These are phyloP conservation scores for Metschnikowia lochheadii DNA, from an alignment of 805 yeast species.

Conservation along the genomic window DNA sequence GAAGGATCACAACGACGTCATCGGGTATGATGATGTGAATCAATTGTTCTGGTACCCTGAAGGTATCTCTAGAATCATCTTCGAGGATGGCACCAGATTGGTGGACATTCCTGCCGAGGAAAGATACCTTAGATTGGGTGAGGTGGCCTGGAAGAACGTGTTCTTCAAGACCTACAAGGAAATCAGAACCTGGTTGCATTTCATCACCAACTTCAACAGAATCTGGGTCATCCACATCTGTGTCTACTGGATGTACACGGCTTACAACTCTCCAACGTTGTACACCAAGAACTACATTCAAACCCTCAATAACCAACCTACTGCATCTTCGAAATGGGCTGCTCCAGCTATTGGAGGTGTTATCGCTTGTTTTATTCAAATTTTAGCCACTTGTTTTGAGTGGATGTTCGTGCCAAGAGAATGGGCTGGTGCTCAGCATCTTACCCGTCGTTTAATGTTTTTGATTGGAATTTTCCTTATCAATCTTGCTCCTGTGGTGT, in stretches of 20 bases:
- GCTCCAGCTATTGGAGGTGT: conserved; percentile 90
- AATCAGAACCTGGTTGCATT: conserved; percentile 73
- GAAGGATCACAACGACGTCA: conserved; percentile 72
- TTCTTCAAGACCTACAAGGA: conserved; percentile 80
- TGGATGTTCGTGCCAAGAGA: conserved; percentile 96
- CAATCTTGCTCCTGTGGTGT: conserved; percentile 83
- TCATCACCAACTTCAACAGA: conserved; percentile 70
- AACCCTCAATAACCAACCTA: conserved; percentile 79
- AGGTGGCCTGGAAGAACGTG: conserved; percentile 85
- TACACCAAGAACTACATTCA: conserved; percentile 87
- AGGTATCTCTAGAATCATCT: conserved; percentile 88
- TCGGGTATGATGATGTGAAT: conserved; percentile 97
- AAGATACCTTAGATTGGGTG: conserved; percentile 86
- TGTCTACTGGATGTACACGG: conserved; percentile 90
- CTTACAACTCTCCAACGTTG: conserved; percentile 87
- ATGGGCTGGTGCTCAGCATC: conserved; percentile 99
- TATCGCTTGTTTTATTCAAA: conserved; percentile 75
- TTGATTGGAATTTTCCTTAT: conserved; percentile 58
- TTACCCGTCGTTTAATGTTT: conserved; percentile 81
- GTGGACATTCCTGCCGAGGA: conserved; percentile 87
- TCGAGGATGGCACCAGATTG: conserved; percentile 89
- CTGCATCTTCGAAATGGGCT: conserved; percentile 89
- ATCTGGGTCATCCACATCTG: conserved; percentile 94
- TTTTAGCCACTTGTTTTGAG: conserved; percentile 84
- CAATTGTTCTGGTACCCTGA: conserved; percentile 99